phyloP scores from a whole-genome alignment of 1,139 yeast species.

The Sugiyamaella sp. region DNA sequence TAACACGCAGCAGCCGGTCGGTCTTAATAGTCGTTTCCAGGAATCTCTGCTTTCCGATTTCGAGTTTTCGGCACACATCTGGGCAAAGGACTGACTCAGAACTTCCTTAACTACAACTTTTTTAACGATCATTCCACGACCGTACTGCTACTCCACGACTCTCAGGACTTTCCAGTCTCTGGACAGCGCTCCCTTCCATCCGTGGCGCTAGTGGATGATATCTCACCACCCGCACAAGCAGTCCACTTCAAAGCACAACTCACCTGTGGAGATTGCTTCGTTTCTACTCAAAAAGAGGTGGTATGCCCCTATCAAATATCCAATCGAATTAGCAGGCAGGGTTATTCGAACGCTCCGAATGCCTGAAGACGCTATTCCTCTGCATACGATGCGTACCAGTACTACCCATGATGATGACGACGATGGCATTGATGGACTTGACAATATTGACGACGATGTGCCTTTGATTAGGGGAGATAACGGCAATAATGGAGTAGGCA shows the following conservation, averaged over 20 bases:
- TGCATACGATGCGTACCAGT: conserved; percentile 21
- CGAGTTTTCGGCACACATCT: no score
- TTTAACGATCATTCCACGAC: no score
- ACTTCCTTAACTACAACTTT: no score
- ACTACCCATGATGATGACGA: conserved; percentile 22
- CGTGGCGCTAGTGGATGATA: conserved; percentile 16
- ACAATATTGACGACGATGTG: conserved; percentile 16
- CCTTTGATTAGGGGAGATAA: conserved; percentile 10
- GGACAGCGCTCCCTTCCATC: no score
- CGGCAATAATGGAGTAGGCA: not conserved
- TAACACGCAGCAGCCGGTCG: no score
- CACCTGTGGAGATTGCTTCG: conserved; percentile 12
- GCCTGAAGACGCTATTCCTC: conserved; percentile 24
- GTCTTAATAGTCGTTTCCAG: no score
- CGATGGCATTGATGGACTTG: conserved; percentile 19
- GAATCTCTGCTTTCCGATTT: no score
- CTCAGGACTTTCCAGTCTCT: no score
- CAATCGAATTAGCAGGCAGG: conserved; percentile 10
- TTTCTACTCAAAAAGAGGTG: conserved; percentile 23
- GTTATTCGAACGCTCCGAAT: conserved; percentile 19
- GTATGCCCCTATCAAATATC: conserved; percentile 27
- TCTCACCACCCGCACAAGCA: not conserved
- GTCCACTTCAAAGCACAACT: conserved; percentile 1
- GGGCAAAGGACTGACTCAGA: no score
- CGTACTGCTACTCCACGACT: no score